A percentile compares a stretch with the other conserved stretches of the same genome.
Evolutionary conservation across 768 basidiomycete genomes (phyloP).

Genomic region (Kwoniella sp.): DNA sequence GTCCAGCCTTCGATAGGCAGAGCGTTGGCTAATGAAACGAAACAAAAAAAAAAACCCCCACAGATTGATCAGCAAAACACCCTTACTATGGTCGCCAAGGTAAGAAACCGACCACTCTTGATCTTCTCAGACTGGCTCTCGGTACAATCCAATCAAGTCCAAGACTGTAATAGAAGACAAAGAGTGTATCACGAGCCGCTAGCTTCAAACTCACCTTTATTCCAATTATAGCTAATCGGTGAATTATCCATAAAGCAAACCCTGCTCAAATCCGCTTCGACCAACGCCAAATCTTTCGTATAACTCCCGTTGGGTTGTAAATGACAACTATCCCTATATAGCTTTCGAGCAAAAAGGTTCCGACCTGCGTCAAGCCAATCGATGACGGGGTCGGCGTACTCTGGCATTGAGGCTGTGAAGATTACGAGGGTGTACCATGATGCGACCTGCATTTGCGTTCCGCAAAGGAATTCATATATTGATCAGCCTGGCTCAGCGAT

Average conservation of each 20-base stretch:
- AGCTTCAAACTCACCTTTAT: slow-evolving; percentile 74
- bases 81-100: no score
- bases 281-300: slow-evolving; percentile 84
- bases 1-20: slow-evolving; percentile 99
- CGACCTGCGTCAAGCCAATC: slow-evolving; percentile 97
- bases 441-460: slow-evolving; percentile 68
- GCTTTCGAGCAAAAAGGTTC: slow-evolving; percentile 80
- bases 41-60: no score
- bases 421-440: slow-evolving; percentile 98
- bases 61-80: no score
- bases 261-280: slow-evolving; percentile 86
- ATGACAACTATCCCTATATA: slow-evolving; percentile 95
- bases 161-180: no score
- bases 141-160: not conserved
- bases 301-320: slow-evolving; percentile 89
- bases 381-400: slow-evolving; percentile 99
- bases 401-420: slow-evolving; percentile 98
- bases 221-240: slow-evolving; percentile 84
- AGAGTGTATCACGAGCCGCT: no score
- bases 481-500: not conserved
- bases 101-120: no score
- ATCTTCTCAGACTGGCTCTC: no score
- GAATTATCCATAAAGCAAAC: slow-evolving; percentile 97
- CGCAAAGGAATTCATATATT: not conserved
- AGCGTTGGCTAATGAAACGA: slow-evolving; percentile 73